Evolutionary conservation across 169 alveolate genomes (phyloP).

Genomic region (Babesia ovata): DNA sequence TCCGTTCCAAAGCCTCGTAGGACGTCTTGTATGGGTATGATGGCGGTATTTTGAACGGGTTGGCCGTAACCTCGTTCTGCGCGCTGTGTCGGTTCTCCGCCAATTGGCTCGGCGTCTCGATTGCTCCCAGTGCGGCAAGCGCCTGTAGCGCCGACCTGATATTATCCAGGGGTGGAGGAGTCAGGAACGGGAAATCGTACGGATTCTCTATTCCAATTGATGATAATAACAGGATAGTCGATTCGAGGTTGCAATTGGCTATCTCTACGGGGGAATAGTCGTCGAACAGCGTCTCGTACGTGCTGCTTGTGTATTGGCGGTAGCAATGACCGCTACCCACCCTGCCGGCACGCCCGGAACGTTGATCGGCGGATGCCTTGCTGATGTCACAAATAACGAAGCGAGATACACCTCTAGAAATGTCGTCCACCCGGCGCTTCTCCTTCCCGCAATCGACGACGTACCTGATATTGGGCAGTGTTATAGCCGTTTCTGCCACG

Average conservation of each 20-base stretch:
- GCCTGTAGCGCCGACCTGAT: constrained; percentile 40
- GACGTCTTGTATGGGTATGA: constrained; percentile 9
- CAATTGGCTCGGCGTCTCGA: constrained; percentile 15
- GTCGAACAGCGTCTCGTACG: constrained; percentile 71
- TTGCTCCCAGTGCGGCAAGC: constrained; percentile 39
- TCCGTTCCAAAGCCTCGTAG: constrained; percentile 2
- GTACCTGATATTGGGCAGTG: constrained; percentile 96
- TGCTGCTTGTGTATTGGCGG: constrained; percentile 91
- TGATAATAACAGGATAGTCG: constrained; percentile 18
- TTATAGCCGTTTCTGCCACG: constrained; percentile 99
- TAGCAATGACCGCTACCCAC: constrained; percentile 98
- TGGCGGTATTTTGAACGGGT: constrained; percentile 25
- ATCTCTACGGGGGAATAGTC: constrained; percentile 56
- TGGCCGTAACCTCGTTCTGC: constrained; percentile 23
- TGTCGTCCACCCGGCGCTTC: constrained; percentile 88
- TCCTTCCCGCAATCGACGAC: constrained; percentile 97
- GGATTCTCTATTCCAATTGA: constrained; percentile 53
- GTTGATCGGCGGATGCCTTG: constrained; percentile 92
- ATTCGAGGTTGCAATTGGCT: constrained; percentile 42
- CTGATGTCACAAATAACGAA: constrained; percentile 88
- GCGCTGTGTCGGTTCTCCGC: constrained; percentile 8
- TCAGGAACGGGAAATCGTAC: constrained; percentile 51
- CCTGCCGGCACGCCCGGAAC: constrained; percentile 99
- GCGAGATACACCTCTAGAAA: constrained; percentile 84
- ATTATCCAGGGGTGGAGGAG: constrained; percentile 51